phyloP scores from a whole-genome alignment of 768 basidiomycete species.

The Asterophora lycoperdoides region DNA sequence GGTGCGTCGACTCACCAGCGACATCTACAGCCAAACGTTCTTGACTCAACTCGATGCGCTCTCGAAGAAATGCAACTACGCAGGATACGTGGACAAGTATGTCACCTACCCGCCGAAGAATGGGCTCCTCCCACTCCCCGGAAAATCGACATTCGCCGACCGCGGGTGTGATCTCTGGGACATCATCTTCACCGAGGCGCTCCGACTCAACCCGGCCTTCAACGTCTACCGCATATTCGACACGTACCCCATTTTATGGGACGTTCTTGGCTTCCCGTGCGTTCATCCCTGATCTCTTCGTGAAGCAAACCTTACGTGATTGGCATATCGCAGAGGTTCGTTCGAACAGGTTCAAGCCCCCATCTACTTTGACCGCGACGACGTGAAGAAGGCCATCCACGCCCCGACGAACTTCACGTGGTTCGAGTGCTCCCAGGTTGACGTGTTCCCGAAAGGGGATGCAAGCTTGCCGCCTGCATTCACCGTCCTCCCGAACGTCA shows the following conservation, averaged over 20 bases:
- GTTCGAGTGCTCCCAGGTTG: constrained; percentile 55
- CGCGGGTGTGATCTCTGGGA: constrained; percentile 67
- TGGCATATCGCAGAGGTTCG: constrained; percentile 39
- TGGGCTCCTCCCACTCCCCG: constrained; percentile 63
- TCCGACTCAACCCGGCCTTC: constrained; percentile 69
- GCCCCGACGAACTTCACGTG: constrained; percentile 59
- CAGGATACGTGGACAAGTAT: constrained; percentile 55
- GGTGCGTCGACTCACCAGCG: neutral
- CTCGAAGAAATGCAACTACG: constrained; percentile 56
- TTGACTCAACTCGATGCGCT: constrained; percentile 51
- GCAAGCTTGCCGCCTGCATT: constrained; percentile 57
- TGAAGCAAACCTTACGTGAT: neutral
- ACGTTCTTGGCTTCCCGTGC: constrained; percentile 79
- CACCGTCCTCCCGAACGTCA: constrained; percentile 66
- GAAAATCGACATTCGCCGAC: constrained; percentile 41
- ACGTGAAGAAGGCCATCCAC: constrained; percentile 70
- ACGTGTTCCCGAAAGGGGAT: constrained; percentile 64
- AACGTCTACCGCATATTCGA: constrained; percentile 77
- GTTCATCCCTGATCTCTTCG: constrained; percentile 15
- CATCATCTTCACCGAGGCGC: constrained; percentile 55
- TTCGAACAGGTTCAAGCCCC: constrained; percentile 55
- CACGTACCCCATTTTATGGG: constrained; percentile 71
- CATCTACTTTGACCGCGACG: constrained; percentile 63
- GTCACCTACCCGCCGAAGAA: constrained; percentile 63
- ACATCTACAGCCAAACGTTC: constrained; percentile 50